Conservation (phyloP, 768 basidiomycete genomes). For the Tulasnella sp. region DNA sequence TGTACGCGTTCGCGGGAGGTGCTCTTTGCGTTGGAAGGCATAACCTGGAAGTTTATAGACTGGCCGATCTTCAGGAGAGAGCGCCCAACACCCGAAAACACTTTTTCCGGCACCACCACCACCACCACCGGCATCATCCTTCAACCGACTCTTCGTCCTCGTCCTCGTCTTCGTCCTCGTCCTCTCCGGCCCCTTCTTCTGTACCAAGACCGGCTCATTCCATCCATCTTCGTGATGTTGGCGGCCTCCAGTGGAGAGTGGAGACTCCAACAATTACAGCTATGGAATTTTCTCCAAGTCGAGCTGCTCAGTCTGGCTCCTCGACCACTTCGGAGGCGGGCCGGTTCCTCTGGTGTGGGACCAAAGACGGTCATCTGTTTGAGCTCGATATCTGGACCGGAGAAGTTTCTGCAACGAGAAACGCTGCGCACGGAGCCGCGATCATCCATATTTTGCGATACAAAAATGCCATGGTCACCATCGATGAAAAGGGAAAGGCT, state of each 20-base stretch:
- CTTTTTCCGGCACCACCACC: background rate
- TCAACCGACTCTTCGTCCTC: background rate
- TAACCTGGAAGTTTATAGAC: conserved; percentile 57
- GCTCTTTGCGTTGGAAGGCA: conserved; percentile 56
- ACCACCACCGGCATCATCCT: background rate
- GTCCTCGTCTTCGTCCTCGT: background rate
- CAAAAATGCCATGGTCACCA: conserved; percentile 63
- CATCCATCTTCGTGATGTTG: conserved; percentile 59
- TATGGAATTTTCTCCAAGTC: conserved; percentile 67
- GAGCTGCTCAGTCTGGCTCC: conserved; percentile 29
- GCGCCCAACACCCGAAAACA: background rate
- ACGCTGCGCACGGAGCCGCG: conserved; percentile 58
- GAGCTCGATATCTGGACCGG: conserved; percentile 74
- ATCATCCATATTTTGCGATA: conserved; percentile 73
- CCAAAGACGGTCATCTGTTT: conserved; percentile 81
- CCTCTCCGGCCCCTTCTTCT: background rate
- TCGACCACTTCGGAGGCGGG: conserved; percentile 46
- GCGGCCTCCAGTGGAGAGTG: conserved; percentile 45
- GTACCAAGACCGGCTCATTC: conserved; percentile 39
- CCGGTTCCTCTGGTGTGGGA: conserved; percentile 75
- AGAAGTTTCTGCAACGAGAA: conserved; percentile 52
- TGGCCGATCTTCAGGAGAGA: conserved; percentile 33
- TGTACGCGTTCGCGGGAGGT: conserved; percentile 54
- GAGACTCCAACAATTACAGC: conserved; percentile 71
- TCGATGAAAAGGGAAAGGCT: conserved; percentile 83